Percentiles rank a stretch among this genome's conserved stretches.
phyloP scores from a whole-genome alignment of 495 filamentous ascomycete genomes.

The Letharia columbiana region DNA sequence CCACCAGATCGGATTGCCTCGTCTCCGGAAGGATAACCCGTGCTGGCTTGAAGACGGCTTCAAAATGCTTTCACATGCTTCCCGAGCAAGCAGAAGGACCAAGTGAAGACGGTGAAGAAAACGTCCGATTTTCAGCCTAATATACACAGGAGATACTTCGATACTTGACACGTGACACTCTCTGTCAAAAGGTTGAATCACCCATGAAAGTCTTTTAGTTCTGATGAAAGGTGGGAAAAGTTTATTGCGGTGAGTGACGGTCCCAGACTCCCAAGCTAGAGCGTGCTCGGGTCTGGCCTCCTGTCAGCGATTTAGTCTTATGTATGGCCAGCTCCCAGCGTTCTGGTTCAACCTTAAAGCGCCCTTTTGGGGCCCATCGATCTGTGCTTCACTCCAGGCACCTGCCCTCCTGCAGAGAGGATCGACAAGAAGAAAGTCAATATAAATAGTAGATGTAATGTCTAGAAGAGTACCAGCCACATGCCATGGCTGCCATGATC shows the following conservation, averaged over 20 bases:
- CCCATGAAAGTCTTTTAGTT: neutral
- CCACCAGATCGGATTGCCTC: neutral
- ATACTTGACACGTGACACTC: neutral
- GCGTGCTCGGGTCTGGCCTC: neutral
- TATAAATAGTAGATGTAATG: no score
- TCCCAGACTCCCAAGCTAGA: neutral
- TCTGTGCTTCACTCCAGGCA: neutral
- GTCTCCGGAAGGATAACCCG: neutral
- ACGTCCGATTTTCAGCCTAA: neutral
- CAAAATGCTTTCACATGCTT: neutral
- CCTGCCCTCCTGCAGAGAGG: neutral
- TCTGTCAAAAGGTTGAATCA: neutral
- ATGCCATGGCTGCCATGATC: no score
- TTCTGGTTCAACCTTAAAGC: slow-evolving; percentile 1
- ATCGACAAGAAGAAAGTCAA: no score
- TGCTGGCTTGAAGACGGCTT: neutral
- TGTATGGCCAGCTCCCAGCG: neutral
- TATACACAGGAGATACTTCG: neutral
- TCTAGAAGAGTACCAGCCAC: no score
- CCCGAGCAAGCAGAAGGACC: neutral
- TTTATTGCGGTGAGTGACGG: neutral
- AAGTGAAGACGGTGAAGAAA: neutral
- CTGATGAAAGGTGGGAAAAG: neutral
- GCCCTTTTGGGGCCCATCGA: neutral
- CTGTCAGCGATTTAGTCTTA: neutral